These are phyloP conservation scores for Trichomonascaceae sp. DNA, from an alignment of 1,139 yeast genomes.

Conservation along the genomic window DNA sequence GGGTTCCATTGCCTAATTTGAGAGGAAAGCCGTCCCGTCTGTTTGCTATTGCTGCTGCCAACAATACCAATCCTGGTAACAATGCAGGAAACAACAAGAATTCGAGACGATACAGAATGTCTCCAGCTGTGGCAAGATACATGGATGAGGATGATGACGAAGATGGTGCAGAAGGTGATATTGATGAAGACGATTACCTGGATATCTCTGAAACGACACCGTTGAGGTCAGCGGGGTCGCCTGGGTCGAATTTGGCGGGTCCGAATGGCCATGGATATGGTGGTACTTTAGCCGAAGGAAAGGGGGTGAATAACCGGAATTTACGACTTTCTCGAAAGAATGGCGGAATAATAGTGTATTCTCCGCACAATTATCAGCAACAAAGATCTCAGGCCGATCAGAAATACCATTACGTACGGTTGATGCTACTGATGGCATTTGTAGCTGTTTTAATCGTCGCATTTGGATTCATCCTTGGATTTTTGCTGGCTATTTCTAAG, in stretches of 20 bases:
- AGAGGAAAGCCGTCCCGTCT: slow-evolving; percentile 9
- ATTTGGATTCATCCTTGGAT: slow-evolving; percentile 75
- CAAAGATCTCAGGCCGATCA: slow-evolving; percentile 17
- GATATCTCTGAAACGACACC: slow-evolving; percentile 32
- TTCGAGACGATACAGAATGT: slow-evolving; percentile 24
- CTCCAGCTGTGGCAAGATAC: slow-evolving; percentile 13
- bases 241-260: background rate
- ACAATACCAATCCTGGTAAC: slow-evolving; percentile 3
- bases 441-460: slow-evolving; percentile 26
- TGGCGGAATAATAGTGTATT: slow-evolving; percentile 23
- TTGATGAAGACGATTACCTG: slow-evolving; percentile 27
- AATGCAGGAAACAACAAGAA: slow-evolving; percentile 23
- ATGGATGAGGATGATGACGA: slow-evolving; percentile 23
- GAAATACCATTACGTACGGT: slow-evolving; percentile 24
- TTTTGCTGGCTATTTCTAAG: slow-evolving; percentile 78
- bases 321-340: slow-evolving; percentile 21
- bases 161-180: slow-evolving; percentile 25
- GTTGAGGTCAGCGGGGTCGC: slow-evolving; percentile 19
- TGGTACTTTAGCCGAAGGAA: background rate
- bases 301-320: slow-evolving; percentile 9
- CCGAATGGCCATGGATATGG: background rate
- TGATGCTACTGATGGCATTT: slow-evolving; percentile 28
- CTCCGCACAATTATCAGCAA: slow-evolving; percentile 32
- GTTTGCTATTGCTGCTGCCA: slow-evolving; percentile 7
- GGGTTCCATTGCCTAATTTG: slow-evolving; percentile 8